Base-by-base conservation (phyloP, 495 filamentous ascomycete genomes). In the Neurospora sp. region DNA sequence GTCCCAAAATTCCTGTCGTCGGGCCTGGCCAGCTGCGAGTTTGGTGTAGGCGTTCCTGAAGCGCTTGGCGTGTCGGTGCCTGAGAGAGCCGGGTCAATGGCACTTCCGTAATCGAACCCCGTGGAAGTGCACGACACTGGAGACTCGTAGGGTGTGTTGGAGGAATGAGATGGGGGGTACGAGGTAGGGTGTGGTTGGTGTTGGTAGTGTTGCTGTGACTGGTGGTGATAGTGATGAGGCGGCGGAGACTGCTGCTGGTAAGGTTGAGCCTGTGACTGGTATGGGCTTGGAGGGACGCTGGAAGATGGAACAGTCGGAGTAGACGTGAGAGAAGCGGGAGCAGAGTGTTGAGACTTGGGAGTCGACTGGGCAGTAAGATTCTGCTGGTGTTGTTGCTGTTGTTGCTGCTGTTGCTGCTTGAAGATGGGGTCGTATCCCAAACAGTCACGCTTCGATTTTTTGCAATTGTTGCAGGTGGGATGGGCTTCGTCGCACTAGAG, bases 351-450 rank as follows among this genome's bases (percentile, higher is more conserved):
- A 35, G 53, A 65, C 27, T 76, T 77, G 35, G 69, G 83, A 77
- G 71, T 78, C 70, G 71, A 78, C 71, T 73, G 80, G 70, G 75
- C 75, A 7, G 74, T 75, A 11, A 74, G 77, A 31, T 70, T 80
- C 73, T 53, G 80, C 48, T 46, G 78, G 69, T 68, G 81, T 40
- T 22, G 73, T 46, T 74, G 72, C 75, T 42, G 73, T 79, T 76
- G 80, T 76, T 80, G 75, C 78, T 76, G 89, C 69, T 92, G 90
- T 77, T 94, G 92, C 77, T 91, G 88, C 82, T 97, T 96, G 85
- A 99, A 99, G 74, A 98, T 96, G 44, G 96, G 96, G 80, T 99
- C 96, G 89, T 99, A 99, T 65, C 96, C 96, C 69, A 97, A 81
- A 80, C 96, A 99, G 79, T 98, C 96, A 77, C 96, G 92, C 82